phyloP scores from a whole-genome alignment of 805 yeast species.

The Nakazawaea populi region DNA sequence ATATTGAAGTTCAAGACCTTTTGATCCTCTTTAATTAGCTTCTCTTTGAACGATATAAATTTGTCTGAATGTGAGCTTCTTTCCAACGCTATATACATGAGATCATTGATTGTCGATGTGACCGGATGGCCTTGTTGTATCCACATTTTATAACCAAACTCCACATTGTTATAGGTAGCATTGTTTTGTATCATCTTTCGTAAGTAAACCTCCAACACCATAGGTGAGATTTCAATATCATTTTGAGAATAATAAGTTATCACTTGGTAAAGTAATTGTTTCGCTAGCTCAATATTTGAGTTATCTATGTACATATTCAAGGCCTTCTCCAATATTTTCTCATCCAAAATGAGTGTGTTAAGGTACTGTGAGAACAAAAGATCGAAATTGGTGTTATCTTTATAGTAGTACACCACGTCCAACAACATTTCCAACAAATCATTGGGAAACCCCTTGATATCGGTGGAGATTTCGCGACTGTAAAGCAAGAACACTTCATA shows the following conservation, averaged over 20 bases:
- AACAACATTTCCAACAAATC: slow-evolving; percentile 8
- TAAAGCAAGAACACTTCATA: slow-evolving; percentile 8
- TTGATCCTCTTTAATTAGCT: not conserved
- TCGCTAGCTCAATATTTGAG: slow-evolving; percentile 9
- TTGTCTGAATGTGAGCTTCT: not conserved
- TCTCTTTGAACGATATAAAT: slow-evolving; percentile 1
- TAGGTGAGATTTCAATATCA: not conserved
- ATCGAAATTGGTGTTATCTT: slow-evolving; percentile 7
- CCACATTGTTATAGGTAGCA: not conserved
- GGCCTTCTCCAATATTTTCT: not conserved
- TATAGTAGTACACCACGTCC: slow-evolving; percentile 4
- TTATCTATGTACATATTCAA: slow-evolving; percentile 3
- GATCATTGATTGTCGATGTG: slow-evolving; percentile 1
- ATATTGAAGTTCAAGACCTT: slow-evolving; percentile 3
- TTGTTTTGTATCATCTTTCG: not conserved
- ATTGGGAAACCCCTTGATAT: slow-evolving; percentile 6
- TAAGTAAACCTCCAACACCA: not conserved
- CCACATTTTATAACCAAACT: slow-evolving; percentile 10
- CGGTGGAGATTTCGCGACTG: slow-evolving; percentile 4
- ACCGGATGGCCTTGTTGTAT: not conserved
- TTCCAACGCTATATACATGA: not conserved
- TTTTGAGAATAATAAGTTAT: slow-evolving; percentile 1
- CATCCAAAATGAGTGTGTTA: slow-evolving; percentile 1
- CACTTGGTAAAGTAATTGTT: slow-evolving; percentile 9
- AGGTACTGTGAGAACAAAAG: slow-evolving; percentile 6